Percentiles rank a stretch among this genome's conserved stretches.
Conservation (phyloP, 352 stramenopile genomes). For the Plasmopara muralis region DNA sequence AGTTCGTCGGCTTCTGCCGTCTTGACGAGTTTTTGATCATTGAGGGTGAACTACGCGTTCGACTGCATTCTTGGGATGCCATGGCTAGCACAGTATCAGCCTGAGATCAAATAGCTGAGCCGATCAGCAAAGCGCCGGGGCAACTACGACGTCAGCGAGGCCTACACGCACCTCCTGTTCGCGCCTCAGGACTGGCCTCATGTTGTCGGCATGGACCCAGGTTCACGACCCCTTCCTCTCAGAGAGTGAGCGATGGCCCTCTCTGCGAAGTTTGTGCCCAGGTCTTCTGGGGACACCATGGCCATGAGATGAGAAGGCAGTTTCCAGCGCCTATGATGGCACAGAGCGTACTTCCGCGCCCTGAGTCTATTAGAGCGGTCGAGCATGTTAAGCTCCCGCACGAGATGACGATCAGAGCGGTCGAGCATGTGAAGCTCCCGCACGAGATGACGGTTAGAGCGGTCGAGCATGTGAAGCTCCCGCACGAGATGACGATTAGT, state of each 20-base stretch:
- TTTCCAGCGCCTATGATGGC: too few species aligned
- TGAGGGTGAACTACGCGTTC: constrained; percentile 22
- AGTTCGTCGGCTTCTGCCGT: neutral
- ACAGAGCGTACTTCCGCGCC: neutral
- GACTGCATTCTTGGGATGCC: constrained; percentile 24
- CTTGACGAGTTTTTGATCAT: constrained; percentile 15
- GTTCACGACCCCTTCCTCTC: constrained; percentile 1
- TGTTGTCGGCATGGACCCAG: constrained; percentile 8
- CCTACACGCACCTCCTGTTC: constrained; percentile 13
- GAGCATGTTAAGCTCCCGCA: neutral
- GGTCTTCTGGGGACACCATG: neutral
- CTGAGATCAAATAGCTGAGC: constrained; percentile 3
- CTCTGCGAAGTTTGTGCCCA: constrained; percentile 3
- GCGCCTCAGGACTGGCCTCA: constrained; percentile 6
- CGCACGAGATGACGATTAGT: neutral
- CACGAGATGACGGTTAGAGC: neutral
- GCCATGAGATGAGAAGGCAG: too few species aligned
- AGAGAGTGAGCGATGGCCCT: constrained; percentile 14
- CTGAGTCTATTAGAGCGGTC: neutral
- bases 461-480: neutral
- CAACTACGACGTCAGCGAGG: constrained; percentile 10
- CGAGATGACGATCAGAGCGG: neutral
- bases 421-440: neutral
- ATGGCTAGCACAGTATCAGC: constrained; percentile 12
- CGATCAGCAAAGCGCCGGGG: constrained; percentile 7